phyloP scores from a whole-genome alignment of 495 filamentous ascomycete genomes.

The Hyaloscypha finlandica region DNA sequence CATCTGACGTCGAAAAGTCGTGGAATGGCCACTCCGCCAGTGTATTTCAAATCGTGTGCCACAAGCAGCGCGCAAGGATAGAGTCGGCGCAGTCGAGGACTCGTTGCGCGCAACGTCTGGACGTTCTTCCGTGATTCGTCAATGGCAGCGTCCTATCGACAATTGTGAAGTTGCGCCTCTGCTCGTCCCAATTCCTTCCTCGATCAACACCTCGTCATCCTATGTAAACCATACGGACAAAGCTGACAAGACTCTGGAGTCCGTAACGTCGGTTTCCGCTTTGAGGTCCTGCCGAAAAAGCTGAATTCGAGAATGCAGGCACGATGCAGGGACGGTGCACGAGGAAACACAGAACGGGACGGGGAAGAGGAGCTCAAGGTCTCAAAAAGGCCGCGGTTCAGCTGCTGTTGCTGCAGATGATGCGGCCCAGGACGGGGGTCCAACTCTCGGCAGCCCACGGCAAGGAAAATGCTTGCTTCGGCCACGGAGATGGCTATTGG shows the following conservation, averaged over 20 bases:
- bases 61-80: constrained; percentile 1
- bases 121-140: neutral
- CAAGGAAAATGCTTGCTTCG: too few relatives aligned
- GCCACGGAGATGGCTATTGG: too few relatives aligned
- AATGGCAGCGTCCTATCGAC: constrained; percentile 11
- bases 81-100: constrained; percentile 6
- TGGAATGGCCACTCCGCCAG: neutral
- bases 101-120: neutral
- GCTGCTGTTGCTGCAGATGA: neutral
- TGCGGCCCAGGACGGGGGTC: neutral
- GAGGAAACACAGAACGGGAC: neutral
- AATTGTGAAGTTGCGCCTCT: constrained; percentile 20
- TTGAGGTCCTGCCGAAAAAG: neutral
- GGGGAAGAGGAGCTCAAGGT: neutral
- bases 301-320: neutral
- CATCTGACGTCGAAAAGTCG: neutral
- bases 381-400: neutral
- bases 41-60: neutral
- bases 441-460: neutral
- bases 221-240: constrained; percentile 21
- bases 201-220: constrained; percentile 29
- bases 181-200: constrained; percentile 27
- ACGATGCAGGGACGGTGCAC: neutral
- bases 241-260: neutral
- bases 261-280: neutral